phyloP scores from a whole-genome alignment of 495 filamentous ascomycete species.

The Daldinia concentrica region DNA sequence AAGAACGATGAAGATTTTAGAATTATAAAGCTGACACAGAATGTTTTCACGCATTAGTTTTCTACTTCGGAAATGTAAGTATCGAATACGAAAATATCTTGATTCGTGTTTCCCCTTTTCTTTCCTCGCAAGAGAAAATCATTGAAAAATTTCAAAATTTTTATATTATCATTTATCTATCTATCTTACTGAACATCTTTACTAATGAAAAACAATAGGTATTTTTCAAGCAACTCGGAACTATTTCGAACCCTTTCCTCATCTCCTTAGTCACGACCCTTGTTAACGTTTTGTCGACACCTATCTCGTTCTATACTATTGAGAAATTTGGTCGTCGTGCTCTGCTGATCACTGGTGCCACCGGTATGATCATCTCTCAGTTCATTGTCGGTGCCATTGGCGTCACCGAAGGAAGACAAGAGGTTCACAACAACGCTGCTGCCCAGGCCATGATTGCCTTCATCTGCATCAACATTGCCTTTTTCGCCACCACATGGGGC shows the following conservation, averaged over 20 bases:
- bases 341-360: slow-evolving; percentile 80
- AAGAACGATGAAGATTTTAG: too few relatives aligned
- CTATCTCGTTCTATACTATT: slow-evolving; percentile 82
- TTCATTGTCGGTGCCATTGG: slow-evolving; percentile 76
- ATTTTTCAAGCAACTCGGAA: slow-evolving; percentile 69
- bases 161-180: too few relatives aligned
- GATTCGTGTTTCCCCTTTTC: too few relatives aligned
- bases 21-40: too few relatives aligned
- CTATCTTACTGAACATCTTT: too few relatives aligned
- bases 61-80: too few relatives aligned
- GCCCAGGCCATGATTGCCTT: slow-evolving; percentile 68
- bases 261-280: slow-evolving; percentile 83
- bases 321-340: slow-evolving; percentile 83
- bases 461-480: slow-evolving; percentile 78
- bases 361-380: slow-evolving; percentile 84
- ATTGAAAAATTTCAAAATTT: too few relatives aligned
- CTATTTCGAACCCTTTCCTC: slow-evolving; percentile 79
- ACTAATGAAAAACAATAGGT: too few relatives aligned
- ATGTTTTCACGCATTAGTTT: too few relatives aligned
- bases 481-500: slow-evolving; percentile 77
- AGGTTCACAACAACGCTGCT: slow-evolving; percentile 50
- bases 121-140: too few relatives aligned
- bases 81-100: too few relatives aligned
- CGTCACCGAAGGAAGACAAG: slow-evolving; percentile 57
- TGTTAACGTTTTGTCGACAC: slow-evolving; percentile 85